Evolutionary conservation across 2,329 filamentous ascomycete genomes (phyloP).

Genomic region (Bipolaris zeicola): DNA sequence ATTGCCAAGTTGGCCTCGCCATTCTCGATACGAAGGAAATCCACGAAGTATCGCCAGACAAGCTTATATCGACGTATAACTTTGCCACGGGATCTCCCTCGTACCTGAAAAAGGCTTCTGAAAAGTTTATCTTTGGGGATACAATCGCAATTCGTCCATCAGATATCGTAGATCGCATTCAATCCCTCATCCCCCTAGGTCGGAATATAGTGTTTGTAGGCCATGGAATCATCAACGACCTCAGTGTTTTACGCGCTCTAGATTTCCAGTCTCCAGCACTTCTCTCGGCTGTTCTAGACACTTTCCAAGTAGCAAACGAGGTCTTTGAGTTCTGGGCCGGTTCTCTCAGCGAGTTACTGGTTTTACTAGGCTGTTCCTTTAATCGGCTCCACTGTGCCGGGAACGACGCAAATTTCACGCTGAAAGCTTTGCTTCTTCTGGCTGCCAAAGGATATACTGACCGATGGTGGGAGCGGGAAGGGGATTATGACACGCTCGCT

Average conservation of each 20-base stretch:
- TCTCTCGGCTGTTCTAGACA: neutral
- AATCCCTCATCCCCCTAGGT: neutral
- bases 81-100: neutral
- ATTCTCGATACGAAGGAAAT: neutral
- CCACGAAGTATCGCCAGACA: neutral
- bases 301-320: neutral
- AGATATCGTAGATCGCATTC: neutral
- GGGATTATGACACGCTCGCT: neutral
- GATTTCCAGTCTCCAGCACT: neutral
- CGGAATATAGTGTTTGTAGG: neutral
- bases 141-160: neutral
- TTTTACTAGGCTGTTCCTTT: neutral
- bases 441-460: no score
- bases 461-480: neutral
- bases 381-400: neutral
- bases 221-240: neutral
- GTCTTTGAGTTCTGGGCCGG: neutral
- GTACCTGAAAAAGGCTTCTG: neutral
- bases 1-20: neutral
- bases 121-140: neutral
- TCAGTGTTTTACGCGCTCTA: neutral
- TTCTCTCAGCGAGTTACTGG: neutral
- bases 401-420: neutral
- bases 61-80: neutral
- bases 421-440: neutral